phyloP scores from a whole-genome alignment of 176 grass and related monocot genomes.

The Zizania latifolia region DNA sequence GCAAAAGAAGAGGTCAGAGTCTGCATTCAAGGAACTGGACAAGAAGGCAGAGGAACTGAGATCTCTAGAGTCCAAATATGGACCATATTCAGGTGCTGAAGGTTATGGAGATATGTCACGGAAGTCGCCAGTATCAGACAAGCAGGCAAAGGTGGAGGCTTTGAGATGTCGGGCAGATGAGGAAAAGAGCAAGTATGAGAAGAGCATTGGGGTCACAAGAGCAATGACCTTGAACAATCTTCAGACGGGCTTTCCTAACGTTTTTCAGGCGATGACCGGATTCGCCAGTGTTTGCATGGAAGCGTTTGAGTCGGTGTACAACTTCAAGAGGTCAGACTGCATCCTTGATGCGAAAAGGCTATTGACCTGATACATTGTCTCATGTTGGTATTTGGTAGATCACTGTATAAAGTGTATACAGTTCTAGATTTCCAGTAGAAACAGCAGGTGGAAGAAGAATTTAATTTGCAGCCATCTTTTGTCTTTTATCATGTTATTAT shows the following conservation, averaged over 20 bases:
- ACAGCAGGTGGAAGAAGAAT: constrained; percentile 15
- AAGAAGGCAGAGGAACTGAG: constrained; percentile 77
- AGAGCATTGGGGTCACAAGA: constrained; percentile 80
- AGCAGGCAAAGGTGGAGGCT: constrained; percentile 65
- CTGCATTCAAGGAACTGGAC: constrained; percentile 74
- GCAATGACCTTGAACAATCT: constrained; percentile 96
- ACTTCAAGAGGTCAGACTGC: constrained; percentile 53
- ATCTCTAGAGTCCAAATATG: constrained; percentile 58
- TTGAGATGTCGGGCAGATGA: constrained; percentile 69
- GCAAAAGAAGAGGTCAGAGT: constrained; percentile 80
- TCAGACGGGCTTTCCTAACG: constrained; percentile 89
- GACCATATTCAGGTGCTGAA: constrained; percentile 26
- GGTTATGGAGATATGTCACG: constrained; percentile 32
- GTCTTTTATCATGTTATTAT: constrained; percentile 13
- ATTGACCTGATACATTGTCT: constrained; percentile 39
- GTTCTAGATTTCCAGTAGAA: constrained; percentile 23
- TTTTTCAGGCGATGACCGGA: constrained; percentile 94
- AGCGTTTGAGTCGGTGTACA: constrained; percentile 76
- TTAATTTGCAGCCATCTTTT: constrained; percentile 4
- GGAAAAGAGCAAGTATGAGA: constrained; percentile 95
- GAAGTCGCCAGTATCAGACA: constrained; percentile 45
- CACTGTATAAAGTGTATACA: constrained; percentile 56
- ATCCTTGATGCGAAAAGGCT: constrained; percentile 65
- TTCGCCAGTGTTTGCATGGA: constrained; percentile 88
- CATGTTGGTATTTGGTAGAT: not conserved